Percentiles rank a stretch among this genome's conserved stretches.
These are phyloP conservation scores for Henckelia pumila DNA, from an alignment of 257 asterid genomes.

Conservation along the genomic window DNA sequence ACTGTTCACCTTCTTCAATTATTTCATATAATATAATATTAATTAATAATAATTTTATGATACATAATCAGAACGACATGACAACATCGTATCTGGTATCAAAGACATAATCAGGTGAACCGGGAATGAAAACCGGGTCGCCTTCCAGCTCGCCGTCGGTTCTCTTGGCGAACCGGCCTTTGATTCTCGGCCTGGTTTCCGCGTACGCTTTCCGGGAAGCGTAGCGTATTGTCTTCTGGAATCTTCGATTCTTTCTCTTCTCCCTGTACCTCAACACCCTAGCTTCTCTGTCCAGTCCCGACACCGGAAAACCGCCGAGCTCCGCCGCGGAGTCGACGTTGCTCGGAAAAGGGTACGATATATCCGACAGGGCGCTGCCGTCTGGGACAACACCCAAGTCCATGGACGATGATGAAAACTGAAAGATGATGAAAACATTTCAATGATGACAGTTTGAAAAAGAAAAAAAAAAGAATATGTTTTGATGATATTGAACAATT, in stretches of 20 bases:
- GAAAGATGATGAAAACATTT: conserved; percentile 20
- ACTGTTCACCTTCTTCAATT: background rate
- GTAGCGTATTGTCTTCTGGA: conserved; percentile 69
- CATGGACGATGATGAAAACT: conserved; percentile 77
- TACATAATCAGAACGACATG: conserved; percentile 37
- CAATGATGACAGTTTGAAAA: background rate
- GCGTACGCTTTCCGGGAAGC: conserved; percentile 85
- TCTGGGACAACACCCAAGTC: conserved; percentile 84
- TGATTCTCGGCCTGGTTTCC: conserved; percentile 71
- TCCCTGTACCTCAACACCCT: conserved; percentile 76
- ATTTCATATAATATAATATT: too few relatives aligned
- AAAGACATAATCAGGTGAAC: conserved; percentile 27
- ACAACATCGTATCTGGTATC: conserved; percentile 48
- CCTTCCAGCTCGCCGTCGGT: conserved; percentile 36
- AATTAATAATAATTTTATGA: too few relatives aligned
- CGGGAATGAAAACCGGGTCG: conserved; percentile 30
- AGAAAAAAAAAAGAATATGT: too few relatives aligned
- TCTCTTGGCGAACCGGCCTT: conserved; percentile 73
- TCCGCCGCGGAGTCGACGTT: conserved; percentile 26
- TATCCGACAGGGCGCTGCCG: conserved; percentile 50
- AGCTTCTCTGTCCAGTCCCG: conserved; percentile 62
- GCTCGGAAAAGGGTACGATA: conserved; percentile 37
- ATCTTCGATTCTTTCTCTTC: conserved; percentile 66
- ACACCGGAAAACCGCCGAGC: conserved; percentile 27
- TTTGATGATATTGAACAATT: too few relatives aligned